Evolutionary conservation across 2,329 filamentous ascomycete genomes (phyloP).

Genomic region (Periconia sp.): DNA sequence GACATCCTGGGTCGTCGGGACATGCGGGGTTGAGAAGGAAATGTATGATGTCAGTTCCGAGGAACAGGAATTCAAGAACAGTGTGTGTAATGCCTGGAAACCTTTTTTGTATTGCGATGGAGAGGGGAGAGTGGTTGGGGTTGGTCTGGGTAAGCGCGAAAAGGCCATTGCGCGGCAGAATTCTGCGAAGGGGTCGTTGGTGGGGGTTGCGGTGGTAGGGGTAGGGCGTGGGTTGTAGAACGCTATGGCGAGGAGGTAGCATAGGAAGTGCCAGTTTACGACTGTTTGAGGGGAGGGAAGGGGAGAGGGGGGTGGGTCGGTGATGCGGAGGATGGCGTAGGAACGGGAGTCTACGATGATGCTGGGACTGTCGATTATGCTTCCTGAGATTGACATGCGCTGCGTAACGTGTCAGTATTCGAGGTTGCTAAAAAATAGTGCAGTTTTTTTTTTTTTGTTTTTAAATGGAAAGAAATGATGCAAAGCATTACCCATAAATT

Average conservation of each 20-base stretch:
- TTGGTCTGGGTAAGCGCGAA: neutral
- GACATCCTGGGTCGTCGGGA: neutral
- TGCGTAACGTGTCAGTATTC: neutral
- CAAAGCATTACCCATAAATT: too few relatives aligned
- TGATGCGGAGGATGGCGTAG: neutral
- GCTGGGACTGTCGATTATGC: neutral
- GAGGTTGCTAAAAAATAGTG: too few relatives aligned
- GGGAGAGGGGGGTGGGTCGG: neutral
- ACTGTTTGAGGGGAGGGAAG: neutral
- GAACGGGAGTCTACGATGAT: conserved; percentile 5
- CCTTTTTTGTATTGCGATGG: neutral
- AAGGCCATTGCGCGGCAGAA: conserved; percentile 7
- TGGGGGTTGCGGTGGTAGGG: neutral
- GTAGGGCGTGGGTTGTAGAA: neutral
- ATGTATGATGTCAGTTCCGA: neutral
- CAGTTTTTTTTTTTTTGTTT: too few relatives aligned
- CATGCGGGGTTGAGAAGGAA: neutral
- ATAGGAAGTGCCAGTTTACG: conserved; percentile 4
- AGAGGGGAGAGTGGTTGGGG: neutral
- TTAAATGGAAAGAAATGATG: too few relatives aligned
- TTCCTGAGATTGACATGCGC: conserved; percentile 3
- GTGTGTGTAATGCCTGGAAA: neutral
- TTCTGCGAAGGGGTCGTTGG: neutral
- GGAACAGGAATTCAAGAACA: neutral
- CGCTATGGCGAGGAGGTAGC: conserved; percentile 1